Conservation (phyloP, 257 asterid species). For the Forsythia suspensa region DNA sequence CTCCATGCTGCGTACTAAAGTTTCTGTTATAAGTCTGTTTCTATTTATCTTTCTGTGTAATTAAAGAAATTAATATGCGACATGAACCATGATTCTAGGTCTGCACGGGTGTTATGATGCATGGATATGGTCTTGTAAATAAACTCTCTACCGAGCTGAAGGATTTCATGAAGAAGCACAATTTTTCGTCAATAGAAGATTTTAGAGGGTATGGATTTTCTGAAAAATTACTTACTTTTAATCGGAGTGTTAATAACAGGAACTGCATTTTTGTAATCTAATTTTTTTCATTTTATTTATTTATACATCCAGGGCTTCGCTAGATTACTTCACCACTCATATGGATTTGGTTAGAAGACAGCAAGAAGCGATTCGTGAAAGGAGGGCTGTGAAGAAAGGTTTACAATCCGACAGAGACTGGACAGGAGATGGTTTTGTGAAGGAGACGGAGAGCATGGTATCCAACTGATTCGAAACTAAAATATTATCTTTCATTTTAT, state of each 20-base stretch:
- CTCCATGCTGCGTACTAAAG: not conserved
- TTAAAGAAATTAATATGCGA: not conserved
- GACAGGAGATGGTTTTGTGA: slow-evolving; percentile 95
- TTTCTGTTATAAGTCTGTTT: not conserved
- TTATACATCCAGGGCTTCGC: slow-evolving; percentile 51
- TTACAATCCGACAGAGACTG: slow-evolving; percentile 88
- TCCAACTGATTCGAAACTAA: slow-evolving; percentile 48
- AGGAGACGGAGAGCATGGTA: slow-evolving; percentile 89
- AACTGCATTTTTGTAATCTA: not conserved
- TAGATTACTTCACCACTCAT: slow-evolving; percentile 73
- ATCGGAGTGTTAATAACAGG: not conserved
- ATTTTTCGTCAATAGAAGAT: slow-evolving; percentile 71
- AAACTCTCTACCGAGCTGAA: slow-evolving; percentile 80
- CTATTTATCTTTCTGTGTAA: not conserved
- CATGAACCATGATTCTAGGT: slow-evolving; percentile 42
- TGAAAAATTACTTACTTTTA: not conserved
- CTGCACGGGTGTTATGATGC: slow-evolving; percentile 98
- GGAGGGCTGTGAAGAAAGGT: slow-evolving; percentile 78
- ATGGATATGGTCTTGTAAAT: slow-evolving; percentile 83
- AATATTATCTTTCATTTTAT: slow-evolving; percentile 1
- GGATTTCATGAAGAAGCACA: slow-evolving; percentile 80
- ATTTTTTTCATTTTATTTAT: not conserved
- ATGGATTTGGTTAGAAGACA: slow-evolving; percentile 67
- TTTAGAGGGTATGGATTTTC: slow-evolving; percentile 65
- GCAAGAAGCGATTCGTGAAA: slow-evolving; percentile 63